Conservation (phyloP, 2,329 filamentous ascomycete genomes). For the Gremmenia infestans region DNA sequence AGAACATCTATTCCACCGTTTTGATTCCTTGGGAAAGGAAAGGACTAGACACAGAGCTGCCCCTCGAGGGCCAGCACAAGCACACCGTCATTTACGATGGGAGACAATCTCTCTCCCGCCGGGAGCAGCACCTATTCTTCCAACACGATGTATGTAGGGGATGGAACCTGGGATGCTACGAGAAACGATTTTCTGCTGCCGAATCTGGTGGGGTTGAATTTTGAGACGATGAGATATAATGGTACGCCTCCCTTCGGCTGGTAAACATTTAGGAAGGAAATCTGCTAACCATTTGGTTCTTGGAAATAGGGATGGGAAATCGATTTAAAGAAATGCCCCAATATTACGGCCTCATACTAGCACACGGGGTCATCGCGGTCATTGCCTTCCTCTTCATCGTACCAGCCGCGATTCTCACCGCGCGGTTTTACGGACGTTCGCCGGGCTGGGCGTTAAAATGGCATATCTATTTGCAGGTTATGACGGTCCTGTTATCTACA, state of each 20-base stretch:
- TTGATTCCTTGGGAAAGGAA: background rate
- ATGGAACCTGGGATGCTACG: conserved; percentile 77
- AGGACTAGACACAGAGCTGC: conserved; percentile 4
- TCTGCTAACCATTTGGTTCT: conserved; percentile 8
- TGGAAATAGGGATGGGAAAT: conserved; percentile 66
- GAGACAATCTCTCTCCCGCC: conserved; percentile 42
- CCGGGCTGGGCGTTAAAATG: conserved; percentile 58
- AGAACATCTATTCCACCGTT: background rate
- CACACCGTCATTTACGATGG: conserved; percentile 24
- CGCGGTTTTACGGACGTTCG: conserved; percentile 63
- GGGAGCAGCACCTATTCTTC: conserved; percentile 71
- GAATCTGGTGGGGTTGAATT: conserved; percentile 70
- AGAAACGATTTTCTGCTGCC: conserved; percentile 75
- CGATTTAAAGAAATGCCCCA: conserved; percentile 64
- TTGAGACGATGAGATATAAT: conserved; percentile 81
- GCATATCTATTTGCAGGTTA: conserved; percentile 70
- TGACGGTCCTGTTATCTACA: conserved; percentile 63
- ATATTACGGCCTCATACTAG: conserved; percentile 66
- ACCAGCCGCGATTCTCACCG: conserved; percentile 67
- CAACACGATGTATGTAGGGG: conserved; percentile 69
- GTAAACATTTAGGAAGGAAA: background rate
- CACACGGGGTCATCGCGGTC: conserved; percentile 66
- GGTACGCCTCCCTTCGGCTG: conserved; percentile 43
- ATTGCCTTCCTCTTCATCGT: conserved; percentile 71
- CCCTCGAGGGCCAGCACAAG: conserved; percentile 15